Evolutionary conservation across 2,329 filamentous ascomycete species (phyloP).

Genomic region (Tolypocladium tundrense): DNA sequence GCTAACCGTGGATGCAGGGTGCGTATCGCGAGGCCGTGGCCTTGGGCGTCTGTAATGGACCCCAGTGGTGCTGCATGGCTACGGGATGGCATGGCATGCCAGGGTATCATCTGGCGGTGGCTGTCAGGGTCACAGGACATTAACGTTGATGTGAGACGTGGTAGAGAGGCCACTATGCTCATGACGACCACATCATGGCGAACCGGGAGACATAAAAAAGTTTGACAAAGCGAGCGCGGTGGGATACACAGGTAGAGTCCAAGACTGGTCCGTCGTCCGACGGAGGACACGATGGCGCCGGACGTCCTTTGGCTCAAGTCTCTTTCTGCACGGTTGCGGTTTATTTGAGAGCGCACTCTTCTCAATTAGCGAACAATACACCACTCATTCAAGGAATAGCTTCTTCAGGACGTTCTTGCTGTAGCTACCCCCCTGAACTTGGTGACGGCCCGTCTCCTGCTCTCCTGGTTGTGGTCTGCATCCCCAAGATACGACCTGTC

Average conservation of each 20-base stretch:
- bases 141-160: neutral
- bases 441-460: neutral
- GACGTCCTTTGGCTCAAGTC: neutral
- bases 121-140: neutral
- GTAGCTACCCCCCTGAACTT: neutral
- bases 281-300: neutral
- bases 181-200: neutral
- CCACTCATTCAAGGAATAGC: neutral
- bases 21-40: slow-evolving; percentile 22
- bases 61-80: neutral
- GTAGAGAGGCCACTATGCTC: neutral
- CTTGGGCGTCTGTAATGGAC: slow-evolving; percentile 14
- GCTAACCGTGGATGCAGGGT: slow-evolving; percentile 15
- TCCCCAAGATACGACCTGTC: neutral
- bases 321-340: neutral
- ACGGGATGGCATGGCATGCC: neutral
- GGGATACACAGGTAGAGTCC: neutral
- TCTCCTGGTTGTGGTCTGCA: neutral
- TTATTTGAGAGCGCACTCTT: neutral
- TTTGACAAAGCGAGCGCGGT: neutral
- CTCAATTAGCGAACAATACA: neutral
- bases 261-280: neutral
- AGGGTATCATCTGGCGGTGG: neutral
- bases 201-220: neutral
- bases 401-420: neutral